Base-by-base conservation (phyloP, 2,329 filamentous ascomycete genomes). In the Pseudogymnoascus sp. region DNA sequence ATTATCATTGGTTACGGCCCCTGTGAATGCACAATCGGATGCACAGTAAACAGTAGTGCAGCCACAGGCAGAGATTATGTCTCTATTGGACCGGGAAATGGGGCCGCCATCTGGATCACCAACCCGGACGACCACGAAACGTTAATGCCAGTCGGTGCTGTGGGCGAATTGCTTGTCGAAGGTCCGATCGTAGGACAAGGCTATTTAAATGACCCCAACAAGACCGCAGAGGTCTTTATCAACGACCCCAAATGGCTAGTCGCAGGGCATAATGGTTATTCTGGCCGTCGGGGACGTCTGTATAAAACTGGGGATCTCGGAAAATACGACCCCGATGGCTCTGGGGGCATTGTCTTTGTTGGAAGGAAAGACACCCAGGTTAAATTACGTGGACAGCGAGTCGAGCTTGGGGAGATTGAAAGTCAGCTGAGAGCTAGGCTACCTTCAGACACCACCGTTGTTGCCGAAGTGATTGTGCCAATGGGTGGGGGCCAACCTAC, bases 291-390 rank as follows among this genome's bases (percentile, higher is more conserved):
- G 7, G 78, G 77, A 1, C 74, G 79, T 4, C 66, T 86, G 1
- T 86, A 86, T 68, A 82, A 81, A 66, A 86, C 84, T 0, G 84
- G 84, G 1, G 84, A 87, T 64, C 72, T 86, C 0, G 83, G 81
- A 1, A 76, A 75, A 25, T 83, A 85, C 60, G 76, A 81, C 43
- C 70, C 73, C 0, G 79, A 85, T 58, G 78, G 79, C 1, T 70
- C 69, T 12, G 72, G 68, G n/a, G 77, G 76, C 6, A 78, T 86
- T 38, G 71, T 79, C 7, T 86, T 84, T 63, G 75, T 86, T 38
- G 85, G 85, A 14, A 78, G 87, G 57, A 86, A 85, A 65, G 86
- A 89, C 67, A 81, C 81, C n/a, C 86, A 86, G 70, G 81, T 87
- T 60, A 89, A 90, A 72, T 74, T 89, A 28, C 77, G 80, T 9